phyloP scores from a whole-genome alignment of 1,139 yeast genomes.

The Protomyces pachydermus region DNA sequence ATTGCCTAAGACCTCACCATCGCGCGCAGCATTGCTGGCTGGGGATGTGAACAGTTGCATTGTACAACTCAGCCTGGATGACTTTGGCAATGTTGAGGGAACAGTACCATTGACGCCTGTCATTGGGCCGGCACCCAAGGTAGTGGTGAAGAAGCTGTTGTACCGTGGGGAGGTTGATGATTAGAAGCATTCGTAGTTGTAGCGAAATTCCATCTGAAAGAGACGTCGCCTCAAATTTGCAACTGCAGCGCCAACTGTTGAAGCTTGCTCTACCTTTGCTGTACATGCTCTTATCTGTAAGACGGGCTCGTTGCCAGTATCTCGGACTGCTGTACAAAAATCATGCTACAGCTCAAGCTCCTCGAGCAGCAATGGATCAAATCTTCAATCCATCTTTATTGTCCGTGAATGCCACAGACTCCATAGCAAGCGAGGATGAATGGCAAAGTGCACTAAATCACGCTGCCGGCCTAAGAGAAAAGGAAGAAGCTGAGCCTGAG shows the following conservation, averaged over 20 bases:
- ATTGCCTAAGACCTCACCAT: slow-evolving; percentile 17
- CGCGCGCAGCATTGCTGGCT: slow-evolving; percentile 1
- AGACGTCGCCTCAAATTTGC: too few relatives aligned
- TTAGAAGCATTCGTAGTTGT: neutral
- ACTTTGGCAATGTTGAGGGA: slow-evolving; percentile 25
- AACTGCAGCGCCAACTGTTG: too few relatives aligned
- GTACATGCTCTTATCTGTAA: neutral
- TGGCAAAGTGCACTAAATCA: slow-evolving; percentile 19
- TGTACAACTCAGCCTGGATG: slow-evolving; percentile 19
- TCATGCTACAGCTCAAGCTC: neutral
- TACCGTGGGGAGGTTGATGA: slow-evolving; percentile 29
- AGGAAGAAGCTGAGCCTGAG: slow-evolving; percentile 1
- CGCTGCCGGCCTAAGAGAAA: neutral
- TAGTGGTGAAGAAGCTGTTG: slow-evolving; percentile 26
- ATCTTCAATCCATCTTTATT: neutral
- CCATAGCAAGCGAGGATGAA: slow-evolving; percentile 13
- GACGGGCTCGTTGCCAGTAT: neutral
- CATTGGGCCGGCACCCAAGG: slow-evolving; percentile 24
- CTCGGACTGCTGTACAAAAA: neutral
- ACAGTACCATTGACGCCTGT: slow-evolving; percentile 27
- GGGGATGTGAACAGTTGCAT: slow-evolving; percentile 17
- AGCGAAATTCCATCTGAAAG: too few relatives aligned
- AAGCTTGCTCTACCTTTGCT: too few relatives aligned
- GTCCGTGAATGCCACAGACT: neutral
- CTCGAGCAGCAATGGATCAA: slow-evolving; percentile 11